These are phyloP conservation scores for Erysiphe neolycopersici DNA, from an alignment of 2,329 filamentous ascomycete genomes.

Conservation along the genomic window DNA sequence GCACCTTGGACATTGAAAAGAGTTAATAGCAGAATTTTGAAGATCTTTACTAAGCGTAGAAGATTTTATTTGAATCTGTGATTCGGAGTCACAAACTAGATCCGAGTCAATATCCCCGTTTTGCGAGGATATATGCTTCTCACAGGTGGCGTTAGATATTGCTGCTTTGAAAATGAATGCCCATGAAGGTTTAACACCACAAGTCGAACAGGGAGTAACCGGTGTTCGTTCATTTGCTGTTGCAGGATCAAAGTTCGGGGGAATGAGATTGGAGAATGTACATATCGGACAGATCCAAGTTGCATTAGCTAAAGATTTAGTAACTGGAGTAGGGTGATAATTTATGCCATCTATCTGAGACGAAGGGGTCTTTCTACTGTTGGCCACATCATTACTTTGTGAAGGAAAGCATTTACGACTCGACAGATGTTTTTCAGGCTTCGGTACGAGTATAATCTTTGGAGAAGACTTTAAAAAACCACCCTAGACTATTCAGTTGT, in stretches of 20 bases:
- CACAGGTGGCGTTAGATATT: constrained; percentile 43
- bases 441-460: constrained; percentile 64
- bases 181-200: constrained; percentile 75
- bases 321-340: constrained; percentile 19
- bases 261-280: constrained; percentile 78
- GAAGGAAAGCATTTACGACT: constrained; percentile 24
- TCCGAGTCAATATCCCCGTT: constrained; percentile 6
- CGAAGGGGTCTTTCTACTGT: constrained; percentile 2
- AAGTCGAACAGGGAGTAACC: constrained; percentile 67
- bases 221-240: constrained; percentile 56
- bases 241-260: constrained; percentile 74
- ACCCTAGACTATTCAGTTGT: constrained; percentile 23
- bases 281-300: constrained; percentile 96
- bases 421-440: constrained; percentile 40
- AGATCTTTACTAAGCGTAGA: not conserved
- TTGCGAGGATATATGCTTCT: constrained; percentile 9
- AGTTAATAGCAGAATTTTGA: constrained; percentile 14
- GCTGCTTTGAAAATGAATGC: constrained; percentile 66
- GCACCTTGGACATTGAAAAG: constrained; percentile 54
- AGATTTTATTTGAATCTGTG: not conserved
- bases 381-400: too few relatives aligned
- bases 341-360: constrained; percentile 19
- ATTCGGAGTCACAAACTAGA: constrained; percentile 5
- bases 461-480: constrained; percentile 79
- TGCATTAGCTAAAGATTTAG: constrained; percentile 28